Base-by-base conservation (phyloP, 768 basidiomycete genomes). In the Hygrophorus russula region DNA sequence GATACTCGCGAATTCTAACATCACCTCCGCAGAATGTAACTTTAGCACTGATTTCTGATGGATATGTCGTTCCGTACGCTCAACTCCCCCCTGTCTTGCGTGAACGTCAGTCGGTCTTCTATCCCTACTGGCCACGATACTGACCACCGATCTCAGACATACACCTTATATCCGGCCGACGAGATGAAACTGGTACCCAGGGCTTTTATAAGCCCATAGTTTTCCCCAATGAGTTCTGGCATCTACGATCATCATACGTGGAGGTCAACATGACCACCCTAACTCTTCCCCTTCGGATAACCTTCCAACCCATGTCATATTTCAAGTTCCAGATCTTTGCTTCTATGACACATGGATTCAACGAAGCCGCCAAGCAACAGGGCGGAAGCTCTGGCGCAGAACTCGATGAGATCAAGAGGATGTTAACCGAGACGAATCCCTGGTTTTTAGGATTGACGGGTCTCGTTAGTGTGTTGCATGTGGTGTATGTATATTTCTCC, bases 191-290 rank as follows among this genome's bases (percentile, higher is more conserved):
- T 17, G 81, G 82, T 3, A 71, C 69, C 2, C 72, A 70, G 47
- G 84, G 77, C 2, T 76, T 70, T 49, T 91, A 93, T 71, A 84
- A 79, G 54, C 94, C 94, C 7, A 80, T 93, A 46, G 57, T 97
- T 30, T 98, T 84, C 61, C 77, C 89, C 11, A 98, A 98, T 56
- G 91, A 96, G 56, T 97, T 97, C 63, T 97, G 94, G 91, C 76
- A 84, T 49, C 71, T 90, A 24, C 77, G 80, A 31, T 81, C 83
- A 33, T 82, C 92, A 47, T 81, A 88, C 52, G 59, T 76, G 45
- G 85, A 92, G 53, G 73, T 98, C 59, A 97, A 97, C 59, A 59
- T 68, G n/a, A 88, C 89, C 1, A 89, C 87, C 3, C 69, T 77
- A 7, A 70, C 58, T 7, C 64, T 97, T 0, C 91, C 94, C 1